Conservation (phyloP, 176 grass and related monocot genomes). For the Rhynchospora pubera region DNA sequence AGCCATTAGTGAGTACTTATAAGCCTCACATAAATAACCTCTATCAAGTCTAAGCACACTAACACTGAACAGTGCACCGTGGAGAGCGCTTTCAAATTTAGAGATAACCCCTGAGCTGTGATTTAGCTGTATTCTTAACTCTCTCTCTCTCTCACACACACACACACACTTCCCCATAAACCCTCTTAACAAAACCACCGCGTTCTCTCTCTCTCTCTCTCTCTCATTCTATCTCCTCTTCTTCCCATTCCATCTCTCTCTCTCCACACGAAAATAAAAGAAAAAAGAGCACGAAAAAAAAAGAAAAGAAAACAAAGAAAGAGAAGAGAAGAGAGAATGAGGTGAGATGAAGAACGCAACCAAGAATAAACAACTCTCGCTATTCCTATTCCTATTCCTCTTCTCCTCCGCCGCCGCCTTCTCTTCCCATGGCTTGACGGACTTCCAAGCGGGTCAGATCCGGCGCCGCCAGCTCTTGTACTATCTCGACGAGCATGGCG, state of each 20-base stretch:
- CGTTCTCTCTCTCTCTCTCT: not conserved
- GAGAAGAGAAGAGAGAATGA: not conserved
- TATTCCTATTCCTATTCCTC: slow-evolving; percentile 18
- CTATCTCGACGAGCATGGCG: slow-evolving; percentile 29
- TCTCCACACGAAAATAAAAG: not conserved
- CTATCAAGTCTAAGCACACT: not conserved
- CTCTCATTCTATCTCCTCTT: not conserved
- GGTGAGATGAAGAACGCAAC: slow-evolving; percentile 36
- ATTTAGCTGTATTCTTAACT: slow-evolving; percentile 19
- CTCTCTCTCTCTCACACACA: slow-evolving; percentile 2
- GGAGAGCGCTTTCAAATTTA: not conserved
- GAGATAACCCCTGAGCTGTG: slow-evolving; percentile 23
- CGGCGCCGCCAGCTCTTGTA: slow-evolving; percentile 30
- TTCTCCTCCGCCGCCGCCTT: slow-evolving; percentile 6
- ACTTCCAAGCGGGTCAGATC: slow-evolving; percentile 26
- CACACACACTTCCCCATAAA: slow-evolving; percentile 3
- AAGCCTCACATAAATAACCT: not conserved
- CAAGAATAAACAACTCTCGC: slow-evolving; percentile 17
- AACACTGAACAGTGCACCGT: not conserved
- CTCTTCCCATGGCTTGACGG: slow-evolving; percentile 23
- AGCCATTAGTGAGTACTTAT: not conserved
- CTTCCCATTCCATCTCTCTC: not conserved
- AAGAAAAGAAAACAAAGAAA: not conserved
- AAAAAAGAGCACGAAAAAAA: not conserved
- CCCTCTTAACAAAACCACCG: slow-evolving; percentile 15